Conservation (phyloP, 805 yeast species). For the Candida sakaeoensis region DNA sequence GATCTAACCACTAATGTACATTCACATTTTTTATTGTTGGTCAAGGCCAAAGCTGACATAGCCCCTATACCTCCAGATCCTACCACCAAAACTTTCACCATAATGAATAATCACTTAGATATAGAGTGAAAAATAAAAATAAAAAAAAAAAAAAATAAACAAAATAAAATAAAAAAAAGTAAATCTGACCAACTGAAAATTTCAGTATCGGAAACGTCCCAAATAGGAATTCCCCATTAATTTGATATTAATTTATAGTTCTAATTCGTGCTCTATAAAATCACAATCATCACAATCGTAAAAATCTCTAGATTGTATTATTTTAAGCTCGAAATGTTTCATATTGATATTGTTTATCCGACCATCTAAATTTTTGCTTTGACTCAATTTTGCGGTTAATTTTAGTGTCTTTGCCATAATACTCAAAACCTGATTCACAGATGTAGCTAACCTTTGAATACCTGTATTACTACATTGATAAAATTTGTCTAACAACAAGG, state of each 20-base stretch:
- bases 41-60: constrained; percentile 64
- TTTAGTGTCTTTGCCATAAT: constrained; percentile 51
- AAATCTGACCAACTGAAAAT: no score
- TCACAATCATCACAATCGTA: constrained; percentile 19
- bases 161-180: no score
- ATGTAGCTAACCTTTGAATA: constrained; percentile 15
- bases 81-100: constrained; percentile 49
- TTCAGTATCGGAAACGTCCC: background rate
- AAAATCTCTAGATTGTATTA: constrained; percentile 55
- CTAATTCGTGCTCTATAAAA: constrained; percentile 2
- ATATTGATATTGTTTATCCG: constrained; percentile 56
- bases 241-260: background rate
- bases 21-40: constrained; percentile 40
- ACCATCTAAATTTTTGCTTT: constrained; percentile 22
- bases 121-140: background rate
- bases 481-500: constrained; percentile 65
- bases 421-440: constrained; percentile 54
- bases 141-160: background rate
- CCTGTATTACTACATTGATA: constrained; percentile 18
- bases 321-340: constrained; percentile 70
- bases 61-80: constrained; percentile 91
- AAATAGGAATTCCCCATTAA: background rate
- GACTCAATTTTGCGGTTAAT: constrained; percentile 42
- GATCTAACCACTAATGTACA: constrained; percentile 37
- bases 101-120: no score